Conservation (phyloP, 1,284 basidiomycete genomes). For the Pterulicium gracile region DNA sequence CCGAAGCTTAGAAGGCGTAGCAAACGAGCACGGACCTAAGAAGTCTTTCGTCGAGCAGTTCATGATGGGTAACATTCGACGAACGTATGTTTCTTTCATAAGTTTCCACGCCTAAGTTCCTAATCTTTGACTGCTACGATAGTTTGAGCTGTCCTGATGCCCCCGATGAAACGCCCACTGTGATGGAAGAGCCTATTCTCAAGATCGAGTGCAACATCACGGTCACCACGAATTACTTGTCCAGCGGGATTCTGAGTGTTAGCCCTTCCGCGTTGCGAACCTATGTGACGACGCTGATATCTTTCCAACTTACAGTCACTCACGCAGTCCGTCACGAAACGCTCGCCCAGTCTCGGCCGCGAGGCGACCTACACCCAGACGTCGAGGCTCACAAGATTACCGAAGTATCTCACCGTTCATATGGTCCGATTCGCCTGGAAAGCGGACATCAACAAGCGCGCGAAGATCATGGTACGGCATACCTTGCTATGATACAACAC, state of each 20-base stretch:
- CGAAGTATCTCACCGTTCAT: constrained; percentile 78
- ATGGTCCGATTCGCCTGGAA: constrained; percentile 97
- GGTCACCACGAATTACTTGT: constrained; percentile 80
- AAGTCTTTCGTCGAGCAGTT: constrained; percentile 74
- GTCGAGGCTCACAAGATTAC: constrained; percentile 78
- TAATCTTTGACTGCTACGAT: neutral
- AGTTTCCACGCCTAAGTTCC: constrained; percentile 7
- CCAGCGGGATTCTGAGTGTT: constrained; percentile 78
- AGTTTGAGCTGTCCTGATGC: constrained; percentile 77
- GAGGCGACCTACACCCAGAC: constrained; percentile 80
- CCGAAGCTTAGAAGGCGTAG: constrained; percentile 42
- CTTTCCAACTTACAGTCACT: constrained; percentile 47
- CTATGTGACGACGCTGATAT: no score
- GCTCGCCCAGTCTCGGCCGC: constrained; percentile 69
- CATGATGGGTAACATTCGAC: constrained; percentile 73
- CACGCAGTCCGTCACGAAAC: constrained; percentile 81
- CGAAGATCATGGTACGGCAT: constrained; percentile 74
- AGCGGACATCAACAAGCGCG: constrained; percentile 82
- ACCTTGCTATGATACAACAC: neutral
- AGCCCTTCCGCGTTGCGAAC: no score
- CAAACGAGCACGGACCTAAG: constrained; percentile 23
- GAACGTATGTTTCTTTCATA: constrained; percentile 49
- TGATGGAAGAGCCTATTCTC: constrained; percentile 63
- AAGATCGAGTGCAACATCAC: constrained; percentile 94
- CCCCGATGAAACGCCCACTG: constrained; percentile 63